phyloP scores from a whole-genome alignment of 305 asterid genomes.

The Solanum chacoense region DNA sequence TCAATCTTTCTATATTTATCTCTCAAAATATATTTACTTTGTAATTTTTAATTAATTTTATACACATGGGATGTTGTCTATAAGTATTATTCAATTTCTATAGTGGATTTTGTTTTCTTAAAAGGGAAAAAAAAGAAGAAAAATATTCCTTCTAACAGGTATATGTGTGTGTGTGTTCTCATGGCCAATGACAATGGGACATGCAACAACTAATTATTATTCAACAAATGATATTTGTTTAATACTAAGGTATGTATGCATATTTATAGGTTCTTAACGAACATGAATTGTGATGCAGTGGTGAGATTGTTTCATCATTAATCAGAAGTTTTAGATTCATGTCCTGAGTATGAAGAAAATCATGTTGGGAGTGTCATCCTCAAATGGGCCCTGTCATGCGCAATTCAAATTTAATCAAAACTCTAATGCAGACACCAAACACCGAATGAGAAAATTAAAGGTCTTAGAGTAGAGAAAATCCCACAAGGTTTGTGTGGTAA shows the following conservation, averaged over 20 bases:
- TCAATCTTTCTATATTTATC: not conserved
- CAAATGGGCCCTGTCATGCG: fast-evolving
- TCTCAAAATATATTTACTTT: not conserved
- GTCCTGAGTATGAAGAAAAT: too few species aligned
- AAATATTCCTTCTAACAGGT: not conserved
- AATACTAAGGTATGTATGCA: not conserved
- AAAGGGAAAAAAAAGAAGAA: not conserved
- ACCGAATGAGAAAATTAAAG: too few species aligned
- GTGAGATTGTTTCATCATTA: too few species aligned
- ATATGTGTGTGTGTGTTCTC: not conserved
- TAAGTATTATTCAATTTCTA: not conserved
- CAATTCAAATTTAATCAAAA: too few species aligned
- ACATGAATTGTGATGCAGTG: not conserved
- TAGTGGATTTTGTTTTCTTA: not conserved
- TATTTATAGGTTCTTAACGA: not conserved
- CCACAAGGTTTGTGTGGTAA: not conserved
- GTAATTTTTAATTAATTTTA: too few species aligned
- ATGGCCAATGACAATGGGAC: not conserved
- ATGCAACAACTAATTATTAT: not conserved
- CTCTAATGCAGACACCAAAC: too few species aligned
- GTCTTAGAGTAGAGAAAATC: not conserved
- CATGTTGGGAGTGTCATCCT: fast-evolving
- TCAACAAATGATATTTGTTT: not conserved
- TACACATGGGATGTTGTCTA: not conserved
- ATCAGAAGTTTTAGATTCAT: too few species aligned